These are phyloP conservation scores for Fraxinus velutina DNA, from an alignment of 305 asterid genomes.

Conservation along the genomic window DNA sequence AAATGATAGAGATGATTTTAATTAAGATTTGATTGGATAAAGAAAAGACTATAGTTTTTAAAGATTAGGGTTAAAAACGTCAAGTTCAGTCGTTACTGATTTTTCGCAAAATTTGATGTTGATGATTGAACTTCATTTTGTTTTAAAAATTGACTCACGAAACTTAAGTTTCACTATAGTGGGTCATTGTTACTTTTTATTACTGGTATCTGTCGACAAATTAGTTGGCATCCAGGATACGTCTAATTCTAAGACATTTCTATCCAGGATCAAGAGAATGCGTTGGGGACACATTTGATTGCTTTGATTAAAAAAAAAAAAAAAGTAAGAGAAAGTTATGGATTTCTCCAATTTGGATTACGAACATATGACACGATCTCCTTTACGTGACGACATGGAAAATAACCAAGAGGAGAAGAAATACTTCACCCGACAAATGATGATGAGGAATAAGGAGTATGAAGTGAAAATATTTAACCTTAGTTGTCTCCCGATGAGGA, in stretches of 20 bases:
- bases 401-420: not conserved
- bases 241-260: not conserved
- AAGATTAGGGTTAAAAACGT: conserved; percentile 3
- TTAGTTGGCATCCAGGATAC: not conserved
- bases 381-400: not conserved
- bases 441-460: not conserved
- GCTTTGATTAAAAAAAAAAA: not conserved
- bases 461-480: not conserved
- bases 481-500: not conserved
- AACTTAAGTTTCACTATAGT: not conserved
- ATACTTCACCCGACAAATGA: not conserved
- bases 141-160: not conserved
- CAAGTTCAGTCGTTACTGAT: not conserved
- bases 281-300: not conserved
- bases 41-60: conserved; percentile 5
- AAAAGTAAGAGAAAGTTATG: not conserved
- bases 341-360: not conserved
- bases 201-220: not conserved
- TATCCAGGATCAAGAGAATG: not conserved
- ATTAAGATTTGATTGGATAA: conserved; percentile 33
- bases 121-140: not conserved
- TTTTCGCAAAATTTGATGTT: not conserved
- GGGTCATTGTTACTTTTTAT: not conserved
- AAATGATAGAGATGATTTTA: conserved; percentile 31
- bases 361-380: not conserved